phyloP scores from a whole-genome alignment of 208 protist genomes.

The Trypanosomatidae sp. region DNA sequence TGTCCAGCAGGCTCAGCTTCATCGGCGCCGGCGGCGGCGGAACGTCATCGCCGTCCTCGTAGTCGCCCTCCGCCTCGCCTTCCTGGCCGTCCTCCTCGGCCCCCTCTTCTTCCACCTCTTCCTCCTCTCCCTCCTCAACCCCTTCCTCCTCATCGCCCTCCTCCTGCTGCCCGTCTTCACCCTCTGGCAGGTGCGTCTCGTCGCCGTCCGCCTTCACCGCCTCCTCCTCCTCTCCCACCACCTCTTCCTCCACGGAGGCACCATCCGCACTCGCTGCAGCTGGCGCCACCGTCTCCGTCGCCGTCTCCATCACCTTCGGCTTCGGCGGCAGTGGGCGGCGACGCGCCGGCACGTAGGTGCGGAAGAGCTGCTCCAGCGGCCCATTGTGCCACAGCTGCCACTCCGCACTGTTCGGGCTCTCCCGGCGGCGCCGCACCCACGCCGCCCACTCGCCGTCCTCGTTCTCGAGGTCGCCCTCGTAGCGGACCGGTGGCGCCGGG shows the following conservation, averaged over 20 bases:
- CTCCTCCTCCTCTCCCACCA: slow-evolving; percentile 5
- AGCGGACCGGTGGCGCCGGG: slow-evolving; percentile 30
- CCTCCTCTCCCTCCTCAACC: not conserved
- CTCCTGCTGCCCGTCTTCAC: too few species aligned
- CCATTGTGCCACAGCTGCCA: slow-evolving; percentile 88
- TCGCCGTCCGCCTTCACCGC: not conserved
- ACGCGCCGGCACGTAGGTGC: slow-evolving; percentile 45
- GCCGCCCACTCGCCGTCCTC: slow-evolving; percentile 43
- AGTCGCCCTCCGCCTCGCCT: not conserved
- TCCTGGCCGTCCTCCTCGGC: slow-evolving; percentile 5
- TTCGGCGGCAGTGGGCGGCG: slow-evolving; percentile 23
- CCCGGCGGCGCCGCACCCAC: slow-evolving; percentile 58
- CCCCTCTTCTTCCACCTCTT: slow-evolving; percentile 10
- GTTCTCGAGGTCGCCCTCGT: slow-evolving; percentile 43
- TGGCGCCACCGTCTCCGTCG: not conserved
- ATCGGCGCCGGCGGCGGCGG: slow-evolving; percentile 16
- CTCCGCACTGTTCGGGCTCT: slow-evolving; percentile 79
- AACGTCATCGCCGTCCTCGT: slow-evolving; percentile 6
- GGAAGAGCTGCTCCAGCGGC: slow-evolving; percentile 46
- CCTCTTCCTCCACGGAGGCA: not conserved
- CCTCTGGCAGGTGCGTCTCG: not conserved
- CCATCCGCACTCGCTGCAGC: not conserved
- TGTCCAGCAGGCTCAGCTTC: slow-evolving; percentile 57
- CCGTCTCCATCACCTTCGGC: slow-evolving; percentile 3
- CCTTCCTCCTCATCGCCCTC: slow-evolving; percentile 1